Evolutionary conservation across 2,329 filamentous ascomycete genomes (phyloP).

Genomic region (Paecilomyces sp.): DNA sequence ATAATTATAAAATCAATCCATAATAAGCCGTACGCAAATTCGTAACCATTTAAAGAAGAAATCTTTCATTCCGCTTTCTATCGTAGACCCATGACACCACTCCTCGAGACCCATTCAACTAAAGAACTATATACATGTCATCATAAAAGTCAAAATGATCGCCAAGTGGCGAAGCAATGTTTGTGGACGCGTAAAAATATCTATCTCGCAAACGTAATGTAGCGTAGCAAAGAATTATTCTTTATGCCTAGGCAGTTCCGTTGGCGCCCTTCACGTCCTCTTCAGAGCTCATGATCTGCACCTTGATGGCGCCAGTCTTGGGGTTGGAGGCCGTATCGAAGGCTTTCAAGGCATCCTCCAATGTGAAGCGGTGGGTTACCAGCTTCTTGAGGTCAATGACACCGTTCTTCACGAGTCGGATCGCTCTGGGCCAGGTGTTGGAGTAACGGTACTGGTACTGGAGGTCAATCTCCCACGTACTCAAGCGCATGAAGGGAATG

Average conservation of each 20-base stretch:
- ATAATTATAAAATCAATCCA: no score
- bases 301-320: constrained; percentile 94
- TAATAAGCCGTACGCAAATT: not conserved
- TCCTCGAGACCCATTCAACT: not conserved
- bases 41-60: not conserved
- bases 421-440: constrained; percentile 94
- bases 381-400: constrained; percentile 74
- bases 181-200: not conserved
- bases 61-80: not conserved
- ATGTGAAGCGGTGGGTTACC: constrained; percentile 77
- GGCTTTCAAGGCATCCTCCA: constrained; percentile 83
- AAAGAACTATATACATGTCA: not conserved
- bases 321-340: constrained; percentile 84
- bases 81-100: not conserved
- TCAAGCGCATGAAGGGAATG: constrained; percentile 90
- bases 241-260: not conserved
- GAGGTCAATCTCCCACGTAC: constrained; percentile 84
- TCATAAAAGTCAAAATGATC: not conserved
- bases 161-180: not conserved
- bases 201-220: not conserved
- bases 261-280: constrained; percentile 29
- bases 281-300: constrained; percentile 63
- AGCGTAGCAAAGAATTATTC: not conserved
- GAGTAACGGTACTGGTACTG: constrained; percentile 95
- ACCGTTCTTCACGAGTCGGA: constrained; percentile 76